Evolutionary conservation across 2,329 filamentous ascomycete genomes (phyloP), one percentile per base, ranked within the genome.

Genomic region (Emmonsiellopsis sp.): DNA sequence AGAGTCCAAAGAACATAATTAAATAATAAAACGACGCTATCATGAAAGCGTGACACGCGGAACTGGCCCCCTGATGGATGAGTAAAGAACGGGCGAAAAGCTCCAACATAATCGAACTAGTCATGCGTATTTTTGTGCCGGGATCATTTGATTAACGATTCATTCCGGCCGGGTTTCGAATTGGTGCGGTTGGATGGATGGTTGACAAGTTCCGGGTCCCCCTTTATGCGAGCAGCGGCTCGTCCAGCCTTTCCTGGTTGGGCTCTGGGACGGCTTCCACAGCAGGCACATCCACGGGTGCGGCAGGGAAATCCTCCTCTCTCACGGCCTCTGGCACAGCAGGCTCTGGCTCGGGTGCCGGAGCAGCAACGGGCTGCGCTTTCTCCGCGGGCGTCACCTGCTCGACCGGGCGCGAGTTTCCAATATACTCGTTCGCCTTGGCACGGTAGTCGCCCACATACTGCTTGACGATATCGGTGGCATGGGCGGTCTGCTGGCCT

Each of bases 371-470:
- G 62, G 59, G 68, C 66, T 39, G 66, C 62, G 37, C 68, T 10
- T 37, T 40, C 14, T 11, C 11, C 37, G 37, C 37, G 21, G 42
- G 42, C 9, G 17, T 17, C 10, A 44, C 34, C 33, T 52, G 31
- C 17, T 52, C 50, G 34, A 44, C 42, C n/a, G 14, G 27, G 42
- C 56, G 58, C 40, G 59, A 55, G 34, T 63, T 62, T 33, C 71
- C 73, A 48, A 81, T 75, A 61, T 75, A 72, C 57, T 80, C 80
- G 62, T 81, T 77, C 42, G 82, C 82, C 71, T 82, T 81, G 63
- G 72, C 69, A 56, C 76, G 78, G 68, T 83, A 83, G 58, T 83
- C 78, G 58, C 76, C 77, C 50, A 82, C 77, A 56, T 82, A 81
- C 59, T 74, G 75, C 67, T 79, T 78, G 62, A 82, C 74, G 49